Evolutionary conservation across 164 flowering plant genomes (phyloP), one percentile per base, ranked within the genome.

Genomic region (Buxus sempervirens): DNA sequence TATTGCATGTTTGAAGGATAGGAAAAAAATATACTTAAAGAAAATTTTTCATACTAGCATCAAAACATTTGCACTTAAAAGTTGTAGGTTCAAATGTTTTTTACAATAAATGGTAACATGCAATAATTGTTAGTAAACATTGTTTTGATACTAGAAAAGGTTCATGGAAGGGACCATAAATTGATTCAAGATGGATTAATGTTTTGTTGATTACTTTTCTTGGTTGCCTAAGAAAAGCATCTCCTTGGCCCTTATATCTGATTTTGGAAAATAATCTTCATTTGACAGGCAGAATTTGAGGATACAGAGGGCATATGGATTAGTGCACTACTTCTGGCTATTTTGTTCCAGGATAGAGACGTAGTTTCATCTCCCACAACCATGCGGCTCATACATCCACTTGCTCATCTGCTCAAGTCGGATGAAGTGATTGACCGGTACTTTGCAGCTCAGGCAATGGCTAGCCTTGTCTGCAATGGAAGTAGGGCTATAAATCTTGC

Each of bases 371-470:
- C 88, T 23, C 87, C 86, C 55, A 75, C 85, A 41, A 82, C 89
- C 32, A 80, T 84, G 85, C 79, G 80, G 32, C 79, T 89, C 65
- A 86, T 91, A 72, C 91, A 89, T 64, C 82, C 86, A 38, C 93
- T 91, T 66, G 81, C 89, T 27, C 65, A 73, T 77, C 59, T 91
- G 71, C 76, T 89, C 64, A 82, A 73, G 74, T 89, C 97, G 54
- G 93, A 88, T 69, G 93, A 88, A 78, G 68, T 85, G 70, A 84
- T 84, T 69, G 93, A 88, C 67, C 78, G 80, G 74, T 90, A 69
- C 68, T 88, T 89, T 78, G 84, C 97, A 65, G 91, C 96, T 58
- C 93, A 91, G 73, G 89, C 93, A 59, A 81, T 90, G 82, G 88
- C 92, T 62, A 88, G 97, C 80, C 88, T 91, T 74, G 90, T 84